Conservation (phyloP, 2,329 filamentous ascomycete genomes). For the Talaromyces sp. region DNA sequence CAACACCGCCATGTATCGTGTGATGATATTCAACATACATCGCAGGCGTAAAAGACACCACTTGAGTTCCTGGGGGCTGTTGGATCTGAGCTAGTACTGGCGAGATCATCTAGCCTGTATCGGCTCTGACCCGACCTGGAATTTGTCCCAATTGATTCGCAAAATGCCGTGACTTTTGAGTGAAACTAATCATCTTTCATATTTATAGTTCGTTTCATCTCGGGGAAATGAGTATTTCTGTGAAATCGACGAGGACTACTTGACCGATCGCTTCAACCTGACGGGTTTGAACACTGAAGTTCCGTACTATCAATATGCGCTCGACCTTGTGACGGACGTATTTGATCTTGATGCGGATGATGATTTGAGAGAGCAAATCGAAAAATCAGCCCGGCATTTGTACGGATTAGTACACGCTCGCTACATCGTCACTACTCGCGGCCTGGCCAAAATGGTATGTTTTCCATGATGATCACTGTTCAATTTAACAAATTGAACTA, state of each 20-base stretch:
- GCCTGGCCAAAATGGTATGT: constrained; percentile 91
- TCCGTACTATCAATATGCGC: constrained; percentile 97
- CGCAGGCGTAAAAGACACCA: no score
- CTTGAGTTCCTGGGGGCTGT: no score
- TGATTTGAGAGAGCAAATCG: constrained; percentile 96
- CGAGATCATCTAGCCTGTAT: no score
- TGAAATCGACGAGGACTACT: constrained; percentile 98
- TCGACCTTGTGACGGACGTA: constrained; percentile 95
- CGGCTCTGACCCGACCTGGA: background rate
- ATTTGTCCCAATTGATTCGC: background rate
- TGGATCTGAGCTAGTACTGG: no score
- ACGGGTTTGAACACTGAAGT: constrained; percentile 97
- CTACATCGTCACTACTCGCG: constrained; percentile 94
- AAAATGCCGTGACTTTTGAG: background rate
- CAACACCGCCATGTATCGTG: background rate
- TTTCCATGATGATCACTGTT: background rate
- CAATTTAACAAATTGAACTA: constrained; percentile 8
- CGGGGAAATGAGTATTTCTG: constrained; percentile 99
- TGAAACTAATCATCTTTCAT: constrained; percentile 10
- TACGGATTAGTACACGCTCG: constrained; percentile 95
- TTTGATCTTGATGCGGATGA: constrained; percentile 99
- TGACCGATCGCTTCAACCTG: constrained; percentile 97
- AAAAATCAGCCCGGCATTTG: constrained; percentile 92
- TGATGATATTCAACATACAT: no score
- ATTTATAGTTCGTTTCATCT: constrained; percentile 86